phyloP scores from a whole-genome alignment of 2,329 filamentous ascomycete genomes.

The Exserohilum rostratum region DNA sequence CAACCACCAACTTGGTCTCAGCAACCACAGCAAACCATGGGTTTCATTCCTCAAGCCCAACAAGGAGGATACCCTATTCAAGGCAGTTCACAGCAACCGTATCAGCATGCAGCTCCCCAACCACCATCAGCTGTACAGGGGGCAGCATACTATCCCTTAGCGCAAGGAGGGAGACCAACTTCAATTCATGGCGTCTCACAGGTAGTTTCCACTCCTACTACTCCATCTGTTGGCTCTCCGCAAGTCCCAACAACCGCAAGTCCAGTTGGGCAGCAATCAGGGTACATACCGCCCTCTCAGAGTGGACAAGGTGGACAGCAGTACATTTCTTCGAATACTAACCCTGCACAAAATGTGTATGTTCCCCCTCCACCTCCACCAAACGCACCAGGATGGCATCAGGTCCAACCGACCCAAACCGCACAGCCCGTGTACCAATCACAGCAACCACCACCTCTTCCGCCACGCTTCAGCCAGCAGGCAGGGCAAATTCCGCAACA shows the following conservation, averaged over 20 bases:
- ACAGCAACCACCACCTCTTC: constrained; percentile 16
- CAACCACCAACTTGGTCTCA: constrained; percentile 23
- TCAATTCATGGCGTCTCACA: constrained; percentile 40
- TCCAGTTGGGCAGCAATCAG: constrained; percentile 42
- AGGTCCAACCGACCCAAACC: constrained; percentile 42
- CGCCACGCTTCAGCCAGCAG: constrained; percentile 9
- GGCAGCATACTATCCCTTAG: constrained; percentile 41
- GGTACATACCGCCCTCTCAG: constrained; percentile 42
- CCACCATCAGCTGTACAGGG: constrained; percentile 40
- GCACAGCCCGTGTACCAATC: constrained; percentile 20
- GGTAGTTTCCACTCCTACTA: constrained; percentile 20
- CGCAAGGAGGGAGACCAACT: constrained; percentile 31
- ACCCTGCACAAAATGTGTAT: constrained; percentile 45
- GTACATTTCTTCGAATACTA: constrained; percentile 44
- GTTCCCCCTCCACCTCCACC: constrained; percentile 46
- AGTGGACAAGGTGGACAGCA: constrained; percentile 42
- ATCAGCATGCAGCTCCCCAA: constrained; percentile 36
- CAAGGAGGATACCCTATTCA: constrained; percentile 34
- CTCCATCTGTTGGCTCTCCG: constrained; percentile 14
- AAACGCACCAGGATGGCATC: constrained; percentile 46
- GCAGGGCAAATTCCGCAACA: constrained; percentile 17
- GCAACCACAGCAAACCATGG: constrained; percentile 28
- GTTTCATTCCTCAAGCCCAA: constrained; percentile 30
- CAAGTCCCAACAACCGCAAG: constrained; percentile 33
- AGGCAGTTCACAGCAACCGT: constrained; percentile 28